phyloP scores from a whole-genome alignment of 352 stramenopile genomes.

The Globisporangium nagaii region DNA sequence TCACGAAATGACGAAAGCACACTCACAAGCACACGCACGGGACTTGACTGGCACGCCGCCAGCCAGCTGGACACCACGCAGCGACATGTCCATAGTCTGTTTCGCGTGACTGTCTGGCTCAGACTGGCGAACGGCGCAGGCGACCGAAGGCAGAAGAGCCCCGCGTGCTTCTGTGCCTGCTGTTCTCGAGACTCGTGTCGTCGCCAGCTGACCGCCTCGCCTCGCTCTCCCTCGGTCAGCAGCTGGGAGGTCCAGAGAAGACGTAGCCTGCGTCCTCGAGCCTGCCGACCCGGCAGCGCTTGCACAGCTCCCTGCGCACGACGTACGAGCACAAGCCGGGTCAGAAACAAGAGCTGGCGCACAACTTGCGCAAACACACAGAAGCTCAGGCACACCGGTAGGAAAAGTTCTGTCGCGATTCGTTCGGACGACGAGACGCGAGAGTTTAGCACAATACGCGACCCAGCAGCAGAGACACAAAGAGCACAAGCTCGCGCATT shows the following conservation, averaged over 20 bases:
- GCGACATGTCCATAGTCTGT: not conserved
- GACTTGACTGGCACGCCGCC: not conserved
- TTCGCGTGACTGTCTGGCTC: not conserved
- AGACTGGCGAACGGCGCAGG: too few relatives aligned
- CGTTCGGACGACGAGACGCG: not conserved
- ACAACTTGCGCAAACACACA: too few relatives aligned
- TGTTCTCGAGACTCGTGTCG: not conserved
- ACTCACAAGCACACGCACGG: not conserved
- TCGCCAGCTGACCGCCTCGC: not conserved
- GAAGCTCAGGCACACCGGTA: constrained; percentile 38
- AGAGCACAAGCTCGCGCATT: constrained; percentile 8
- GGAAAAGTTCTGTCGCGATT: constrained; percentile 50
- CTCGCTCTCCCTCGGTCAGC: not conserved
- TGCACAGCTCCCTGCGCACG: constrained; percentile 42
- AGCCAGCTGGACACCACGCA: not conserved
- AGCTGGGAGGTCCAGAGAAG: constrained; percentile 18
- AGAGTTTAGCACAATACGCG: not conserved
- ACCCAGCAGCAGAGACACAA: not conserved
- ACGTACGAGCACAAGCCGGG: too few relatives aligned
- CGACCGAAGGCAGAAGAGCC: too few relatives aligned
- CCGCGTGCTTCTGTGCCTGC: not conserved
- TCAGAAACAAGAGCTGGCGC: too few relatives aligned
- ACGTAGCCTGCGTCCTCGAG: constrained; percentile 59
- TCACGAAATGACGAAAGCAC: not conserved
- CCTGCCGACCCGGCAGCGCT: constrained; percentile 51